phyloP scores from a whole-genome alignment of 176 grass and related monocot genomes.

The Aegilops sharonensis region DNA sequence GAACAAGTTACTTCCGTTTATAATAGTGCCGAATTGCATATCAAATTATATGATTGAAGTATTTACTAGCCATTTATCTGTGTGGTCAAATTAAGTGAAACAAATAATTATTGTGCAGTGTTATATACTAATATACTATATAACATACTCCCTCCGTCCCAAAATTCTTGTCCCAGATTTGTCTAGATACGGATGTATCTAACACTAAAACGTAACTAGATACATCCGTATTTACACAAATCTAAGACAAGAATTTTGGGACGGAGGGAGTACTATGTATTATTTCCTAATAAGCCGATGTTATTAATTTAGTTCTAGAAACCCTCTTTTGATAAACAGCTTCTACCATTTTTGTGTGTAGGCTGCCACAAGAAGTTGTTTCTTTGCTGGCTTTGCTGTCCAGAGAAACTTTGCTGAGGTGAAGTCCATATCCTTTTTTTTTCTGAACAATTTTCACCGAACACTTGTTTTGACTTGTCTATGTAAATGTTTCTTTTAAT shows the following conservation, averaged over 20 bases:
- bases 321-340: not conserved
- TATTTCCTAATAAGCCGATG: not conserved
- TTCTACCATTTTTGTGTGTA: conserved; percentile 29
- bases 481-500: not conserved
- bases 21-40: not conserved
- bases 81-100: not conserved
- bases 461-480: not conserved
- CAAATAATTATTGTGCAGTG: not conserved
- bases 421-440: not conserved
- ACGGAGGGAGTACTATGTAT: not conserved
- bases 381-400: conserved; percentile 94
- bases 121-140: not conserved
- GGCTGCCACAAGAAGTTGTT: conserved; percentile 96
- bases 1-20: not conserved
- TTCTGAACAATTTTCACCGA: not conserved
- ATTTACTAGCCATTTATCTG: not conserved
- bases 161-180: too few species aligned
- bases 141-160: not conserved
- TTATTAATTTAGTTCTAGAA: conserved; percentile 21
- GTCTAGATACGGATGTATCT: too few species aligned
- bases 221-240: too few species aligned
- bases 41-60: not conserved
- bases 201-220: too few species aligned
- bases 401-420: conserved; percentile 99
- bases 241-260: too few species aligned